These are phyloP conservation scores for Tephrocybe rancida DNA, from an alignment of 768 basidiomycete genomes.

Conservation along the genomic window DNA sequence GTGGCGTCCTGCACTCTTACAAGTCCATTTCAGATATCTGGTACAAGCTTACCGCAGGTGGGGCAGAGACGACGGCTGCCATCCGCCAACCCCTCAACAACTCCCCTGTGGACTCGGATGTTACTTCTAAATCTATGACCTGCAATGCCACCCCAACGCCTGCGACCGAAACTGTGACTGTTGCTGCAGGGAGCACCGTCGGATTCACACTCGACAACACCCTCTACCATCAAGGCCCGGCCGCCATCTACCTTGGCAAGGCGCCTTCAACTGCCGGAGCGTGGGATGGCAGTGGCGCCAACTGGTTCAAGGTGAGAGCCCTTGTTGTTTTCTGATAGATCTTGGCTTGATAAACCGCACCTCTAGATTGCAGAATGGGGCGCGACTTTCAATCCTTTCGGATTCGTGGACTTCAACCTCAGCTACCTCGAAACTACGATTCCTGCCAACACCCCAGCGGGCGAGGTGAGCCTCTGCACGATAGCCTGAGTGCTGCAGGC, in stretches of 20 bases:
- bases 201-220: constrained; percentile 41
- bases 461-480: constrained; percentile 30
- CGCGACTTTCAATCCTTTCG: constrained; percentile 37
- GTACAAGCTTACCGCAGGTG: constrained; percentile 3
- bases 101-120: constrained; percentile 21
- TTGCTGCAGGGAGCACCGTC: constrained; percentile 39
- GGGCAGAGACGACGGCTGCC: constrained; percentile 10
- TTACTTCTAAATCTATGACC: constrained; percentile 31
- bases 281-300: constrained; percentile 50
- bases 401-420: constrained; percentile 30
- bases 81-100: constrained; percentile 21
- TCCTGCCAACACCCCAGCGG: constrained; percentile 40
- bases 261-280: constrained; percentile 40
- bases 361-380: constrained; percentile 42
- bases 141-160: constrained; percentile 37
- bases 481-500: neutral
- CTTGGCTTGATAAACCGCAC: constrained; percentile 8
- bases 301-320: constrained; percentile 56
- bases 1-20: neutral
- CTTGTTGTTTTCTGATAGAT: neutral
- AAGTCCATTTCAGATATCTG: constrained; percentile 19
- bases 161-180: constrained; percentile 37
- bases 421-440: constrained; percentile 41
- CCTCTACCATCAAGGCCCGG: constrained; percentile 46
- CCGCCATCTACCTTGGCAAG: constrained; percentile 45